phyloP scores from a whole-genome alignment of 73 alveolate species.

The Uronychia setigera region DNA sequence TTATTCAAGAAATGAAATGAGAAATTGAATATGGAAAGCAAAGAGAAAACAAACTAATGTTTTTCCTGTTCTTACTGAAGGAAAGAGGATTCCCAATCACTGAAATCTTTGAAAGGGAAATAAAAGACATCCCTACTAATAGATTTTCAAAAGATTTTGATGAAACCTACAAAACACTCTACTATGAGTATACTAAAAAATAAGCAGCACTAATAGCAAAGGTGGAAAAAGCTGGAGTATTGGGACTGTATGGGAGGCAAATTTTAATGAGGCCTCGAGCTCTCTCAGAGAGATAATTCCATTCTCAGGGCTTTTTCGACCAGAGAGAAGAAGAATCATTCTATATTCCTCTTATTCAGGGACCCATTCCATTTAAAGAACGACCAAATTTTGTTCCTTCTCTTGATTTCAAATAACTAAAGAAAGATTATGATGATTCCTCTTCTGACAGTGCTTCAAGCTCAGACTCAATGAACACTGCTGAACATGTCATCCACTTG shows the following conservation, averaged over 20 bases:
- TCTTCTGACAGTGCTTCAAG: not conserved
- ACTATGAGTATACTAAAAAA: not conserved
- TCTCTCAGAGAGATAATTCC: not conserved
- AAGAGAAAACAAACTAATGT: slow-evolving; percentile 45
- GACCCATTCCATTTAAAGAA: not conserved
- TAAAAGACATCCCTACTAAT: slow-evolving; percentile 43
- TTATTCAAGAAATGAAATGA: slow-evolving; percentile 16
- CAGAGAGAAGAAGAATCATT: not conserved
- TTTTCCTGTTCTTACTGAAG: slow-evolving; percentile 34
- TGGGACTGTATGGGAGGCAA: not conserved
- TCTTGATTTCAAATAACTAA: not conserved
- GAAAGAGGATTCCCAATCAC: slow-evolving; percentile 46
- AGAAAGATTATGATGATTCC: not conserved
- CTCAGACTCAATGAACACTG: not conserved
- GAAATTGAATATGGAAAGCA: slow-evolving; percentile 49
- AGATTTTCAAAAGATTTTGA: slow-evolving; percentile 40
- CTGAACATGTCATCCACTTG: not conserved
- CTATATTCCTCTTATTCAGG: not conserved
- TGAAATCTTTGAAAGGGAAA: slow-evolving; percentile 43
- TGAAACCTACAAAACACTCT: slow-evolving; percentile 37
- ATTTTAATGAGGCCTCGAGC: not conserved
- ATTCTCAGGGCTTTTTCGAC: not conserved
- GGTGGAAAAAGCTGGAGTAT: not conserved
- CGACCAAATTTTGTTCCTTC: not conserved
- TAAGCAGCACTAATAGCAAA: not conserved